Evolutionary conservation across 768 basidiomycete species (phyloP).

Genomic region (Rhodotorula kratochvilovae): DNA sequence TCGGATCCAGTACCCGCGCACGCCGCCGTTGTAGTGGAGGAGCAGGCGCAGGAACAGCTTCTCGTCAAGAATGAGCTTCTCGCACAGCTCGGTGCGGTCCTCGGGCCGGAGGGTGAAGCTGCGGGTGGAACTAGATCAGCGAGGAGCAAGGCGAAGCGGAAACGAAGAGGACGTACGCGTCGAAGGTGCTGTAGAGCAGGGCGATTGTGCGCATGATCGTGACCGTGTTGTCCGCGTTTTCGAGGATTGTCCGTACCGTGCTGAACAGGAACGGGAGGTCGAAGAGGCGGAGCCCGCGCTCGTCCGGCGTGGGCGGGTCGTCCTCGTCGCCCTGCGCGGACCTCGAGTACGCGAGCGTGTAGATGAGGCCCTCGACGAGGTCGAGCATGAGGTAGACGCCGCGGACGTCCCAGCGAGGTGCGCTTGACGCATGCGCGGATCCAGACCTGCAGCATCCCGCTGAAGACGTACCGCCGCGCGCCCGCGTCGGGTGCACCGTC

Average conservation of each 20-base stretch:
- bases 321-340: conserved; percentile 16
- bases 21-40: conserved; percentile 48
- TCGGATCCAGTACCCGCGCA: conserved; percentile 34
- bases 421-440: conserved; percentile 48
- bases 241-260: conserved; percentile 48
- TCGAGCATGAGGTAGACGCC: conserved; percentile 52
- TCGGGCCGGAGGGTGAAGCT: conserved; percentile 40
- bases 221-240: conserved; percentile 51
- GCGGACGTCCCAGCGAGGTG: conserved; percentile 50
- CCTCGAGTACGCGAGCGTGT: conserved; percentile 44
- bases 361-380: conserved; percentile 50
- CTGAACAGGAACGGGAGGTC: conserved; percentile 49
- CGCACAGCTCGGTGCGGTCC: conserved; percentile 49
- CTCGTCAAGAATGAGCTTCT: conserved; percentile 48
- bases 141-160: no score
- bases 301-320: conserved; percentile 29
- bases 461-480: conserved; percentile 44
- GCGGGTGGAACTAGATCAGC: not conserved
- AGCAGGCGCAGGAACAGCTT: conserved; percentile 49
- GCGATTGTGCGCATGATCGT: conserved; percentile 50
- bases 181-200: conserved; percentile 52
- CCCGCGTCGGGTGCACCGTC: conserved; percentile 20
- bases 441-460: conserved; percentile 49
- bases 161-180: conserved; percentile 40
- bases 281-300: conserved; percentile 43